Evolutionary conservation across 2,329 filamentous ascomycete species (phyloP).

Genomic region (Cladosporium sp.): DNA sequence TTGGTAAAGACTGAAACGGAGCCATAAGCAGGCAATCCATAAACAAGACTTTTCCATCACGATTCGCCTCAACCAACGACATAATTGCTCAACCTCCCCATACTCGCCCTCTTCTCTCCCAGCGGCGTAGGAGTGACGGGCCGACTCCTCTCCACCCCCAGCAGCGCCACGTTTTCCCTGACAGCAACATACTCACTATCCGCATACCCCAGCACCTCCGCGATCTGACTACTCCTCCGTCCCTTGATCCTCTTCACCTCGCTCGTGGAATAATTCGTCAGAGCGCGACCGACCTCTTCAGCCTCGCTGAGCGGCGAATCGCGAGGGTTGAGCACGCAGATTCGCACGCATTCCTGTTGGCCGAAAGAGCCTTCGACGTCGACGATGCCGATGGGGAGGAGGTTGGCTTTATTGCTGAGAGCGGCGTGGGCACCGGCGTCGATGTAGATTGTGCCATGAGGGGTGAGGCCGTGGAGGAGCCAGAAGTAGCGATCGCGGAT

Average conservation of each 20-base stretch:
- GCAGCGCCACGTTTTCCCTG: constrained; percentile 81
- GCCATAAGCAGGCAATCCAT: too few relatives aligned
- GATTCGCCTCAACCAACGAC: constrained; percentile 19
- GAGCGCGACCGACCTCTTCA: constrained; percentile 75
- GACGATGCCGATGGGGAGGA: constrained; percentile 86
- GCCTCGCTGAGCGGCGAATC: constrained; percentile 37
- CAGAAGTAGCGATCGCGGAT: constrained; percentile 95
- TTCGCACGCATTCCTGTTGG: constrained; percentile 84
- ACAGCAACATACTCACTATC: constrained; percentile 92
- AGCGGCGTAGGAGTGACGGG: constrained; percentile 25
- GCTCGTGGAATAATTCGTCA: constrained; percentile 86
- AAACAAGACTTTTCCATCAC: too few relatives aligned
- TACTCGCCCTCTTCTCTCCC: constrained; percentile 13
- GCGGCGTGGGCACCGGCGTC: constrained; percentile 84
- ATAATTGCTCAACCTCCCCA: constrained; percentile 27
- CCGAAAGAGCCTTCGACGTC: constrained; percentile 84
- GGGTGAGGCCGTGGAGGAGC: constrained; percentile 86
- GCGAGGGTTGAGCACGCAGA: constrained; percentile 69
- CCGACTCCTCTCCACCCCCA: constrained; percentile 35
- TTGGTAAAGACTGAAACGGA: too few relatives aligned
- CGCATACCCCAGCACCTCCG: constrained; percentile 76
- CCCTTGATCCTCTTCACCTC: constrained; percentile 86
- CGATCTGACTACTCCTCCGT: constrained; percentile 75
- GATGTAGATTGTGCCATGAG: constrained; percentile 88
- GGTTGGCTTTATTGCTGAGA: constrained; percentile 74